These are phyloP conservation scores for Diplodia intermedia DNA, from an alignment of 2,329 filamentous ascomycete species.

Conservation along the genomic window DNA sequence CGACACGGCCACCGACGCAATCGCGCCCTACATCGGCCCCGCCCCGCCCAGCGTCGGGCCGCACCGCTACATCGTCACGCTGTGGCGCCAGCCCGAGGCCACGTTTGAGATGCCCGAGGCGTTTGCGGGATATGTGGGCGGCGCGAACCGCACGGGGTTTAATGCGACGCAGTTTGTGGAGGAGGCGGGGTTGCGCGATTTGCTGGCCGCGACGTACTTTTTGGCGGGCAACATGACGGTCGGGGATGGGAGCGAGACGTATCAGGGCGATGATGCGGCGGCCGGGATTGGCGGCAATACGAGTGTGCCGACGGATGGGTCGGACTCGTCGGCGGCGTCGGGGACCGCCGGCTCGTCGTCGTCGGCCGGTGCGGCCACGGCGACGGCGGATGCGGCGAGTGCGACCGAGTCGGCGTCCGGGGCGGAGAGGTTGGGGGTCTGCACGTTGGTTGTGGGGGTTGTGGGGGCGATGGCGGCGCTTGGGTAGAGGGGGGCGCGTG, in stretches of 20 bases:
- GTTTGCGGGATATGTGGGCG: background rate
- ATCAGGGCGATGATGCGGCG: constrained; percentile 13
- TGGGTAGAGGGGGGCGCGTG: background rate
- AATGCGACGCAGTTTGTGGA: constrained; percentile 22
- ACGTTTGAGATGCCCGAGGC: constrained; percentile 2
- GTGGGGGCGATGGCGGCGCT: constrained; percentile 18
- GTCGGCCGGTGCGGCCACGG: background rate
- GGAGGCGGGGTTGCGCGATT: background rate
- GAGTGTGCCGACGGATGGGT: background rate
- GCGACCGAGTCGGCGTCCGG: constrained; percentile 14
- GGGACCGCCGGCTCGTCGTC: background rate
- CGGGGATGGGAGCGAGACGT: constrained; percentile 9
- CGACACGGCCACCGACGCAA: constrained; percentile 12
- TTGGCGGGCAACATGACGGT: constrained; percentile 2
- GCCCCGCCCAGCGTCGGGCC: constrained; percentile 23
- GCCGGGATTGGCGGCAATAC: constrained; percentile 20
- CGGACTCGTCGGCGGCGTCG: background rate
- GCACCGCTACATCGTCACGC: constrained; percentile 33
- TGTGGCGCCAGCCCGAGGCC: constrained; percentile 27
- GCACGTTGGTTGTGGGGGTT: constrained; percentile 12
- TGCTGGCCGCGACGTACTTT: constrained; percentile 31
- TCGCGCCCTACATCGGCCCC: constrained; percentile 29
- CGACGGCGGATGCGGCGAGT: background rate
- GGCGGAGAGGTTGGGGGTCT: constrained; percentile 4
- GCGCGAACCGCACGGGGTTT: constrained; percentile 10